Conservation (phyloP, 257 asterid species). For the Leonotis leonurus region DNA sequence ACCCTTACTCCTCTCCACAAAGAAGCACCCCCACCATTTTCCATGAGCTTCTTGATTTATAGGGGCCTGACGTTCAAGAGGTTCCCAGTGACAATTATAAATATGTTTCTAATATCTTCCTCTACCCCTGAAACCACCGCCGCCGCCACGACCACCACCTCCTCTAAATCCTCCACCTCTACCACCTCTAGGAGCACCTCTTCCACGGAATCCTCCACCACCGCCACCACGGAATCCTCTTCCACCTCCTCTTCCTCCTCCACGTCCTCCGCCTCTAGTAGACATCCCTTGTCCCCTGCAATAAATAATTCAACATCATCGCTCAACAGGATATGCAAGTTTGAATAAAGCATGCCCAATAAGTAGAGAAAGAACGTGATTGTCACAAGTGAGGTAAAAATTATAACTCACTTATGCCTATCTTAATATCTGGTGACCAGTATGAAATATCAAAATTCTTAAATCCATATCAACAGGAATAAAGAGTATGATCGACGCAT, state of each 20-base stretch:
- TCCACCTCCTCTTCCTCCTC: constrained; percentile 47
- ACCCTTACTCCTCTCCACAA: background rate
- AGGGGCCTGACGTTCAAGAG: background rate
- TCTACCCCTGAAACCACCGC: constrained; percentile 80
- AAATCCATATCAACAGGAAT: background rate
- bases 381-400: background rate
- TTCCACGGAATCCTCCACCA: background rate
- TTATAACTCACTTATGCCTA: too few relatives aligned
- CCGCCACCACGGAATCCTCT: constrained; percentile 34
- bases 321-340: background rate
- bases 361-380: background rate
- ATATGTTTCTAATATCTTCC: constrained; percentile 39
- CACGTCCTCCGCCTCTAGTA: constrained; percentile 55
- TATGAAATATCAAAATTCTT: background rate
- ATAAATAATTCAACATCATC: background rate
- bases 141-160: constrained; percentile 49
- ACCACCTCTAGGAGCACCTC: constrained; percentile 52
- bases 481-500: background rate
- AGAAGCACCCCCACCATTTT: background rate
- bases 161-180: constrained; percentile 66
- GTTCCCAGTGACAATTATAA: background rate
- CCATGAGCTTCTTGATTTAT: background rate
- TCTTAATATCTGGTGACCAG: too few relatives aligned
- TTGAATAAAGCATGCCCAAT: background rate
- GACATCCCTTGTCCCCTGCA: constrained; percentile 41